Base-by-base conservation (phyloP, 2,329 filamentous ascomycete species). In the Penicillium palitans region DNA sequence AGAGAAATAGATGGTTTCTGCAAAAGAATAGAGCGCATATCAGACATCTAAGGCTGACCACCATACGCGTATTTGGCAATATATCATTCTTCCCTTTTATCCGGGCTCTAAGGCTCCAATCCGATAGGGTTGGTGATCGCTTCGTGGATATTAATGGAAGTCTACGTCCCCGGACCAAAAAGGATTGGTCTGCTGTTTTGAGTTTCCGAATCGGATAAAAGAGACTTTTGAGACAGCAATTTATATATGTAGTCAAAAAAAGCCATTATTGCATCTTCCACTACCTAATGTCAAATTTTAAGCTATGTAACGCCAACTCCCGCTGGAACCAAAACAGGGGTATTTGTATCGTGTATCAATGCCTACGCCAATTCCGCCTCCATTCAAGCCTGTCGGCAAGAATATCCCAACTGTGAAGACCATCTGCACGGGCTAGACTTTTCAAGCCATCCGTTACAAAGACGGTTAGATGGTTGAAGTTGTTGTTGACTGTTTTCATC, bases 361-460 rank as follows among this genome's bases (percentile, higher is more conserved):
- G 40, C 17, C 41, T 53, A 19, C 41, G 51, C 41, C 41, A 53
- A 27, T 27, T 68, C 68, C 44, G 47, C 52, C 73, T 71, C 75
- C 75, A 78, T 51, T 93, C 89, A 45, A 96, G 74, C 79, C 89
- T 90, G 73, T 96, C 91, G 0, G 90, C 91, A 60, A 96, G 72
- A 59, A 89, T 85, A 74, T 95, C 90, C 89, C 92, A 93, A 70
- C 87, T 83, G 69, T 68, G 81, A 75, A 90, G 86, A 29, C 86
- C 86, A 48, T 89, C 88, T 35, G 88, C 89, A 66, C 92, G 83
- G 50, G 90, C 87, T 10, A 95, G 85, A 10, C 89, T 88, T 54
- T 88, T 84, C 62, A 97, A 71, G 0, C 90, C 91, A 50, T 87
- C 86, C 2, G 83, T 83, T 15, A 95, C 81, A 71, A 96, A 96